Base-by-base conservation (phyloP, 176 grass and related monocot species). In the Oryza rufipogon region DNA sequence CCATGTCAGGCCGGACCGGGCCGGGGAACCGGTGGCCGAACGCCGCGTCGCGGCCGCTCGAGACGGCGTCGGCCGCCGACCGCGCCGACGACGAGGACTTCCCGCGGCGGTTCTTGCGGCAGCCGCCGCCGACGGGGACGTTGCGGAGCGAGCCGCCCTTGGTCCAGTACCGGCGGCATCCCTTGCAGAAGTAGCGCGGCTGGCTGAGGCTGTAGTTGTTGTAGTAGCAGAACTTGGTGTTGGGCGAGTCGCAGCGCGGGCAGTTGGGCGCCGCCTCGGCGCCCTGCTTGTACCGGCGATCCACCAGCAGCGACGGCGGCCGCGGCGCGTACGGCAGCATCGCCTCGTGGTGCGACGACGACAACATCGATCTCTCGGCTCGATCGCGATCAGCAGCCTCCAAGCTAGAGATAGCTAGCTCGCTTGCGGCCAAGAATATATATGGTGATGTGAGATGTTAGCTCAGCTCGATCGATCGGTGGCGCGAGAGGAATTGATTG, bases 151-250 rank as follows among this genome's bases (percentile, higher is more conserved):
- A 97, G n/a, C 95, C 95, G 7, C 95, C 95, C 77, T 92, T 94
- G 83, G 95, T 97, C 95, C 95, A 97, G 83, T 97, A 97, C 1
- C 95, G 83, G 56, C 95, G 83, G 85, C 95, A 97, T 11, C 88
- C 90, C 80, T 97, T 97, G 88, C 95, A 97, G 90, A 97, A 94
- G 89, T 97, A 97, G 45, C 95, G 92, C 22, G 95, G 95, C 86
- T 97, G 95, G 78, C 80, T 92, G 65, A 94, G 88, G 92, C 95
- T 97, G 90, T 97, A 97, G 79, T 97, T 97, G 88, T 97, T 97
- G 92, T 94, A 97, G 92, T 97, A 97, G 88, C 95, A 97, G 64
- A 97, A 97, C 83, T 97, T 97, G 81, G 95, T 94, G 86, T 97
- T 94, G 64, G 90, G 74, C 17, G 95, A 97, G 66, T 91, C 86